phyloP scores from a whole-genome alignment of 1,284 basidiomycete species.

The Cryptococcus sp. region DNA sequence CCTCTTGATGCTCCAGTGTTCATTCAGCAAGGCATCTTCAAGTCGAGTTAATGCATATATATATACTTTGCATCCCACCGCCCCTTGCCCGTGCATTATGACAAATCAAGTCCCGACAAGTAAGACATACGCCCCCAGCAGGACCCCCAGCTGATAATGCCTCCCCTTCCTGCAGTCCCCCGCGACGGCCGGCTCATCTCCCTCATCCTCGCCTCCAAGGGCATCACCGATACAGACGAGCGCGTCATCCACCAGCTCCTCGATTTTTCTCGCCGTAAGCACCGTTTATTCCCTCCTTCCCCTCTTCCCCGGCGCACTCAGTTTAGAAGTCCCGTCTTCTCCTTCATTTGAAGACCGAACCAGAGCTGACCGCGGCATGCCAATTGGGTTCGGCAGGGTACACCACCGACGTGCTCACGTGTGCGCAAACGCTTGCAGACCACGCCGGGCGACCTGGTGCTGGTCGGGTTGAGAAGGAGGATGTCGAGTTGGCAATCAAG shows the following conservation, averaged over 20 bases:
- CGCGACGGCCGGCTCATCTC: constrained; percentile 89
- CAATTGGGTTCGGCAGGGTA: constrained; percentile 55
- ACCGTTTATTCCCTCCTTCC: not conserved
- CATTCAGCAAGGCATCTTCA: too few relatives aligned
- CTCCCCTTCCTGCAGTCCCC: constrained; percentile 56
- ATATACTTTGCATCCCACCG: not conserved
- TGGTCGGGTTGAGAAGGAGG: constrained; percentile 79
- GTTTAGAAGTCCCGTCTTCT: not conserved
- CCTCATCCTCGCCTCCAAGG: constrained; percentile 87
- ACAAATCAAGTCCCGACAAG: constrained; percentile 9
- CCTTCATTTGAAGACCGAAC: too few relatives aligned
- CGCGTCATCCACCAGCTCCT: constrained; percentile 90
- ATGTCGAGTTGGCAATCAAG: constrained; percentile 86
- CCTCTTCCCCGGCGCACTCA: not conserved
- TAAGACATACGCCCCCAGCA: not conserved
- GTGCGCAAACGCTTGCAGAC: constrained; percentile 88
- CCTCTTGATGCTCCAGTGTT: too few relatives aligned
- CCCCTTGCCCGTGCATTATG: constrained; percentile 1
- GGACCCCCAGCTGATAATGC: not conserved
- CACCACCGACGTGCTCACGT: constrained; percentile 83
- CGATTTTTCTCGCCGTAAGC: constrained; percentile 82
- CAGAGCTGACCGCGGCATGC: not conserved
- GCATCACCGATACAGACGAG: constrained; percentile 89
- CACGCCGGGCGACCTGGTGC: constrained; percentile 66
- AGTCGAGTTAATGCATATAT: too few relatives aligned